Percentiles rank a stretch among this genome's conserved stretches.
These are phyloP conservation scores for Paragyromitra xinjiangensis DNA, from an alignment of 495 filamentous ascomycete genomes.

Conservation along the genomic window DNA sequence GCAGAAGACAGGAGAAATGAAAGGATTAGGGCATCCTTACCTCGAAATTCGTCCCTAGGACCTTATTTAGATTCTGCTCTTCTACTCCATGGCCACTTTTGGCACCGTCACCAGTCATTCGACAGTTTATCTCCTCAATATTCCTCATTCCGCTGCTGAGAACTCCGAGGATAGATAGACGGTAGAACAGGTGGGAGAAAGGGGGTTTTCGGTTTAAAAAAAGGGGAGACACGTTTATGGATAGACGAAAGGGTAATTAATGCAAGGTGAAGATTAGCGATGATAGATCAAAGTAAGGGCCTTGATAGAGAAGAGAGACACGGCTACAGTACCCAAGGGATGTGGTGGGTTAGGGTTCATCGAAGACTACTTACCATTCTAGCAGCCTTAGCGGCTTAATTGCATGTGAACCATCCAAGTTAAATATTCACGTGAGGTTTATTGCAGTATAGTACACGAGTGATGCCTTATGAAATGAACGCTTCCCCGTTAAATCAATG, in stretches of 20 bases:
- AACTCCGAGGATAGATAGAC: background rate
- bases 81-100: background rate
- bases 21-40: background rate
- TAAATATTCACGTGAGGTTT: background rate
- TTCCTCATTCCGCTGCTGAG: background rate
- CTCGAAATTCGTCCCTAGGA: background rate
- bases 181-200: background rate
- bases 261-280: background rate
- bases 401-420: background rate
- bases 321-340: background rate
- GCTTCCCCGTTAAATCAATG: background rate
- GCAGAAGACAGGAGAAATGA: background rate
- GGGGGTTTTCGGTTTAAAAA: background rate
- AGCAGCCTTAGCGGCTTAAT: background rate
- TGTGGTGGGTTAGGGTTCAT: background rate
- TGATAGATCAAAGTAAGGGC: background rate
- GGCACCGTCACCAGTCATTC: too few species aligned
- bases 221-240: background rate
- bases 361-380: background rate
- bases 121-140: background rate
- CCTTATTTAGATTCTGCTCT: background rate
- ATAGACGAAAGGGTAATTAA: background rate
- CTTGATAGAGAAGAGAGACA: background rate
- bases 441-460: background rate
- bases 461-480: slow-evolving; percentile 13